Evolutionary conservation across 176 grass and related monocot species (phyloP).

Genomic region (Eleusine indica): DNA sequence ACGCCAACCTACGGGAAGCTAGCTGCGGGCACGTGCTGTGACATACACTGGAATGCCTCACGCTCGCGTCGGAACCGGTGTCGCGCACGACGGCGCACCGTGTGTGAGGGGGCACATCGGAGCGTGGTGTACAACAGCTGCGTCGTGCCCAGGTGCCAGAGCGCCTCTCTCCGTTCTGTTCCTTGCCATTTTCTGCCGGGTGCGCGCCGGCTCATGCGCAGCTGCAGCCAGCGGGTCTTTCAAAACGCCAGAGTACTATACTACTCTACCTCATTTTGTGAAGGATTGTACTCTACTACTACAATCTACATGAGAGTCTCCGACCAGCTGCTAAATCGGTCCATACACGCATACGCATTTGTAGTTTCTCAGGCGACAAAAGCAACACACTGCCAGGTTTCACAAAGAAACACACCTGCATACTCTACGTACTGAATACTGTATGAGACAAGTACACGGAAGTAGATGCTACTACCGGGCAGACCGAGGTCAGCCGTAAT

Average conservation of each 20-base stretch:
- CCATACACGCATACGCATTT: no score
- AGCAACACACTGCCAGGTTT: neutral
- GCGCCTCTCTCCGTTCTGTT: neutral
- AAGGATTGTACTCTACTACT: no score
- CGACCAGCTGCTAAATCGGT: neutral
- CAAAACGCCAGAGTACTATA: neutral
- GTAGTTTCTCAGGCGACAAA: neutral
- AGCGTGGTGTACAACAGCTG: neutral
- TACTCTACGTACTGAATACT: no score
- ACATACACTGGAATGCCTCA: neutral
- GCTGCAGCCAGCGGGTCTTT: neutral
- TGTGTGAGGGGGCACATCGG: neutral
- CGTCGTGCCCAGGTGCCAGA: neutral
- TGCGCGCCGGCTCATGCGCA: neutral
- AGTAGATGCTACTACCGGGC: neutral
- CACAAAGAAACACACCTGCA: no score
- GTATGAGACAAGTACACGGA: neutral
- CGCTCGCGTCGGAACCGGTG: neutral
- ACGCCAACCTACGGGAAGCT: conserved; percentile 14
- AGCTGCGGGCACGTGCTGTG: neutral
- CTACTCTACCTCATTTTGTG: neutral
- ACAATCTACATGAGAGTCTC: neutral
- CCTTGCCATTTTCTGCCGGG: neutral
- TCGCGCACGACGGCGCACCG: neutral
- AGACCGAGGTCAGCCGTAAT: neutral